Conservation (phyloP, 306 rosid genomes). For the Arachis hypogaea region DNA sequence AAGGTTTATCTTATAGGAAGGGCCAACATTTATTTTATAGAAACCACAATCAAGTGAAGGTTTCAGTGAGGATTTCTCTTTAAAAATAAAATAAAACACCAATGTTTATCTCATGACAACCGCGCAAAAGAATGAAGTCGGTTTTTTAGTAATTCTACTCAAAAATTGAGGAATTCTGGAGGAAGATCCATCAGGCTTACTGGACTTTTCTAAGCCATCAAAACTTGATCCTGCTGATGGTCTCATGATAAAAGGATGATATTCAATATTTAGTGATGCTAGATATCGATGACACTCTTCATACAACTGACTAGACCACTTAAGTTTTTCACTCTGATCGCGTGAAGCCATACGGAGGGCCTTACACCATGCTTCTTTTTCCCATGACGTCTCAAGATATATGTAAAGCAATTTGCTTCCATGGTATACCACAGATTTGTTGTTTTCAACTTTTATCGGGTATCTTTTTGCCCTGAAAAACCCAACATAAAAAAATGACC, state of each 20-base stretch:
- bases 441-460: conserved; percentile 86
- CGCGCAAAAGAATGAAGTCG: conserved; percentile 1
- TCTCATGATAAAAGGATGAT: conserved; percentile 63
- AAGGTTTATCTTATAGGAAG: conserved; percentile 69
- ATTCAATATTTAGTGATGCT: conserved; percentile 64
- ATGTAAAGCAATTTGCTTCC: conserved; percentile 69
- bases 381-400: conserved; percentile 83
- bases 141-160: conserved; percentile 64
- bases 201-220: conserved; percentile 60
- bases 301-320: conserved; percentile 63
- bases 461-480: conserved; percentile 76
- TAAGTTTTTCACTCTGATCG: conserved; percentile 53
- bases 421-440: conserved; percentile 55
- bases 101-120: conserved; percentile 22
- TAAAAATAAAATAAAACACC: conserved; percentile 39
- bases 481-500: conserved; percentile 41
- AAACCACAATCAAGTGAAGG: conserved; percentile 33
- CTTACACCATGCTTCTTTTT: conserved; percentile 98
- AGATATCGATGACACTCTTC: conserved; percentile 70
- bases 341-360: conserved; percentile 85
- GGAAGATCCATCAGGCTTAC: conserved; percentile 62
- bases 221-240: conserved; percentile 54
- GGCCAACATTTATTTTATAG: conserved; percentile 30
- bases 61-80: conserved; percentile 39
- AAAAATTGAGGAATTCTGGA: conserved; percentile 79